Percentiles rank a stretch among this genome's conserved stretches.
Evolutionary conservation across 1,139 yeast species (phyloP).

Genomic region (Kluyveromyces marxianus): DNA sequence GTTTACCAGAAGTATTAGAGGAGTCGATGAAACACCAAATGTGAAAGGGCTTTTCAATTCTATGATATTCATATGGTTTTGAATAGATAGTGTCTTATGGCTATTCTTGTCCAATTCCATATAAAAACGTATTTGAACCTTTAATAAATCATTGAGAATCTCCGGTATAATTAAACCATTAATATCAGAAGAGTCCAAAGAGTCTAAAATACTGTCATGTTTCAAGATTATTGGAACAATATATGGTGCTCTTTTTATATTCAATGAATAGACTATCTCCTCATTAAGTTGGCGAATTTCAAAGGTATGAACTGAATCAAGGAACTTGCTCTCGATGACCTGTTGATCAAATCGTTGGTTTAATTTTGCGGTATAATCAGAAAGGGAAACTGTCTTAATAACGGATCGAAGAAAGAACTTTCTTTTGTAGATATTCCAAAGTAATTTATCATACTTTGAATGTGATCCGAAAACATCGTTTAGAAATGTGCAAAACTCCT

Average conservation of each 20-base stretch:
- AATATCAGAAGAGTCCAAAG: conserved; percentile 1
- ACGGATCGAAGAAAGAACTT: conserved; percentile 3
- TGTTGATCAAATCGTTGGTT: conserved; percentile 3
- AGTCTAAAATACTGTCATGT: neutral
- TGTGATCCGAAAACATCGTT: neutral
- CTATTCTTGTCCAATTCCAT: conserved; percentile 1
- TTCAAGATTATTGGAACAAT: conserved; percentile 1
- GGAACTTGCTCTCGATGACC: neutral
- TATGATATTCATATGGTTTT: conserved; percentile 23
- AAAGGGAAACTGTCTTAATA: neutral
- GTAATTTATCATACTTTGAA: conserved; percentile 1
- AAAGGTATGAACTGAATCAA: neutral
- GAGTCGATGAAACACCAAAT: conserved; percentile 4
- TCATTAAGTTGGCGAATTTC: neutral
- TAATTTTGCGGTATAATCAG: neutral
- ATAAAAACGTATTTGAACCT: neutral
- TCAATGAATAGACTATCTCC: neutral
- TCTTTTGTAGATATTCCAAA: conserved; percentile 2
- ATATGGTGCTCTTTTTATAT: neutral
- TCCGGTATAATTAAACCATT: conserved; percentile 1
- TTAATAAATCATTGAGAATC: neutral
- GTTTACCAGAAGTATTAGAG: conserved; percentile 19
- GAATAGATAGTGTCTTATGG: conserved; percentile 14
- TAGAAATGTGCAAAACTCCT: neutral
- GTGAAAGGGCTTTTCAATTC: conserved; percentile 22